Evolutionary conservation across 202 grass and related monocot genomes (phyloP).

Genomic region (Elaeis oleifera): DNA sequence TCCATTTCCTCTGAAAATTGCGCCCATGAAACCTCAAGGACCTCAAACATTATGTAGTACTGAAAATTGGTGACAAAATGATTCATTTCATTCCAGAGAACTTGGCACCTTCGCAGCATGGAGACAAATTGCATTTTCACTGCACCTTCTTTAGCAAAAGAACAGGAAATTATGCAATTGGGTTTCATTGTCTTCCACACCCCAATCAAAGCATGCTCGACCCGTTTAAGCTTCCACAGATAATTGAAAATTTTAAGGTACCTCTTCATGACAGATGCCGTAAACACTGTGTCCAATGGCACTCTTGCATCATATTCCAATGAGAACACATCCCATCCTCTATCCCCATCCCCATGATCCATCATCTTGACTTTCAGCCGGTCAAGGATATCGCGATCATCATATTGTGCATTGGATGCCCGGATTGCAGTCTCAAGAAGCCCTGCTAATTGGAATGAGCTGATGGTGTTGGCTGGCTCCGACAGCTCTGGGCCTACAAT

Average conservation of each 20-base stretch:
- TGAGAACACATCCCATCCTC: conserved; percentile 93
- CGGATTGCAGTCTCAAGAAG: conserved; percentile 78
- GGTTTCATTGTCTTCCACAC: conserved; percentile 96
- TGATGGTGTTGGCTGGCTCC: conserved; percentile 89
- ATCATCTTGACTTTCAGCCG: conserved; percentile 93
- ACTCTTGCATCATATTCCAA: conserved; percentile 86
- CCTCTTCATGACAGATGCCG: conserved; percentile 74
- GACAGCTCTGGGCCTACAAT: conserved; percentile 89
- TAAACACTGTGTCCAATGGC: conserved; percentile 83
- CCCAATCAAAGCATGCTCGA: conserved; percentile 71
- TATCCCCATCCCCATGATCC: conserved; percentile 87
- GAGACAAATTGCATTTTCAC: conserved; percentile 61
- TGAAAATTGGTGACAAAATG: conserved; percentile 95
- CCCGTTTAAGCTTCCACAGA: conserved; percentile 83
- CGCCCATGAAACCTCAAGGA: conserved; percentile 88
- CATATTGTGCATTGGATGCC: conserved; percentile 86
- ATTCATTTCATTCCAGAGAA: conserved; percentile 92
- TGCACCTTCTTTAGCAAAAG: conserved; percentile 72
- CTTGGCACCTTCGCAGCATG: conserved; percentile 84
- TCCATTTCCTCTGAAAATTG: conserved; percentile 93
- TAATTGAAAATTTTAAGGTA: conserved; percentile 96
- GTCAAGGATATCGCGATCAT: conserved; percentile 80
- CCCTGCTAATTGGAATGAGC: conserved; percentile 81
- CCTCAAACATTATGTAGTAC: conserved; percentile 98
- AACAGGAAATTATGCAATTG: conserved; percentile 79